phyloP scores from a whole-genome alignment of 208 protist species.

The Sergeia podlipaevii region DNA sequence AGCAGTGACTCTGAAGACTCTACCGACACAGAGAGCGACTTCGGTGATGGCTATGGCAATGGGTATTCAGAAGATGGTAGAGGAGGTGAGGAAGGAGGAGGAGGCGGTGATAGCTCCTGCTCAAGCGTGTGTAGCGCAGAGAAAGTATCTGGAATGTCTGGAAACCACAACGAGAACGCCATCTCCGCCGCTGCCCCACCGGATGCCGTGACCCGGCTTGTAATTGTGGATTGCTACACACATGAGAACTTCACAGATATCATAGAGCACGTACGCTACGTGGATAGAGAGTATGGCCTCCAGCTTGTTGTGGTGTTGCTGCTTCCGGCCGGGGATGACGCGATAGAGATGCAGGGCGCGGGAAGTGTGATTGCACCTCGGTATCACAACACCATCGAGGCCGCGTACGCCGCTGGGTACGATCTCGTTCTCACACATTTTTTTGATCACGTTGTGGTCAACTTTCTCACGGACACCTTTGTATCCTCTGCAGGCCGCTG shows the following conservation, averaged over 20 bases:
- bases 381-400: slow-evolving; percentile 36
- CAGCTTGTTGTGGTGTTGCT: slow-evolving; percentile 66
- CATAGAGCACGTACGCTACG: slow-evolving; percentile 53
- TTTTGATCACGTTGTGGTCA: slow-evolving; percentile 77
- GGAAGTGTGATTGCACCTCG: slow-evolving; percentile 49
- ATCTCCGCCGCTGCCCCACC: slow-evolving; percentile 7
- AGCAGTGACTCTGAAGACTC: background rate
- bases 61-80: background rate
- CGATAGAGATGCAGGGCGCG: slow-evolving; percentile 30
- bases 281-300: slow-evolving; percentile 63
- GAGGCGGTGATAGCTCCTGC: background rate
- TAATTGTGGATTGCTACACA: slow-evolving; percentile 78
- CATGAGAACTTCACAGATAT: slow-evolving; percentile 77
- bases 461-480: slow-evolving; percentile 67
- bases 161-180: background rate
- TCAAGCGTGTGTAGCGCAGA: slow-evolving; percentile 44
- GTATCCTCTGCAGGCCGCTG: slow-evolving; percentile 70
- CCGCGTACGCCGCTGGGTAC: slow-evolving; percentile 69
- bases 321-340: slow-evolving; percentile 20
- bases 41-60: no score
- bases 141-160: background rate
- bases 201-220: slow-evolving; percentile 56
- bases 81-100: background rate
- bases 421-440: slow-evolving; percentile 72
- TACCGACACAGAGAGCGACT: background rate